Percentiles rank a stretch among this genome's conserved stretches.
Conservation (phyloP, 176 grass and related monocot genomes). For the Oryza nivara region DNA sequence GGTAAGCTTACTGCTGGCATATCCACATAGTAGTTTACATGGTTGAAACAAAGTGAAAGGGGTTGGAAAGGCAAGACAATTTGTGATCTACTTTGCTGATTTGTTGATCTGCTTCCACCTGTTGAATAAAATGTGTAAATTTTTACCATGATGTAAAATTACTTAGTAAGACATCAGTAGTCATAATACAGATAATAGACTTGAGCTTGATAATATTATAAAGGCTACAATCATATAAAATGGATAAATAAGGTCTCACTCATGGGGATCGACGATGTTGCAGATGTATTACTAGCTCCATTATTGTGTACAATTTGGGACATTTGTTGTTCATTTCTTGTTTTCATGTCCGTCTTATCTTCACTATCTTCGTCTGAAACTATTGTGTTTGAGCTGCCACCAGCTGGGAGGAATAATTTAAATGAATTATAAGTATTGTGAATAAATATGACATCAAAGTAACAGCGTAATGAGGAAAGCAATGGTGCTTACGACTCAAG, state of each 20-base stretch:
- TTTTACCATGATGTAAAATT: not conserved
- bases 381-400: constrained; percentile 45
- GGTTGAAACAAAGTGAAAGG: constrained; percentile 80
- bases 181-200: not conserved
- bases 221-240: constrained; percentile 4
- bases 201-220: not conserved
- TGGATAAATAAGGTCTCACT: constrained; percentile 24
- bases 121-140: not conserved
- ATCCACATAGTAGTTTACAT: constrained; percentile 85
- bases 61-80: constrained; percentile 82
- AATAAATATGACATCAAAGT: not conserved
- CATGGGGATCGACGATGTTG: constrained; percentile 17
- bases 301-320: not conserved
- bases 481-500: constrained; percentile 67
- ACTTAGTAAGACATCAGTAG: not conserved
- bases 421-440: constrained; percentile 18
- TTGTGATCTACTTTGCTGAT: constrained; percentile 31
- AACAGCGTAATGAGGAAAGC: not conserved
- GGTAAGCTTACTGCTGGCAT: constrained; percentile 79
- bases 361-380: constrained; percentile 47
- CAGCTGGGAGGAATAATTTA: constrained; percentile 52
- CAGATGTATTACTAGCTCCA: constrained; percentile 1
- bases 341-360: constrained; percentile 30
- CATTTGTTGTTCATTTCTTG: constrained; percentile 14
- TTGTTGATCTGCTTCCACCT: constrained; percentile 34